Evolutionary conservation across 140 eudicot genomes (phyloP).

Genomic region (Bidens hawaiensis): DNA sequence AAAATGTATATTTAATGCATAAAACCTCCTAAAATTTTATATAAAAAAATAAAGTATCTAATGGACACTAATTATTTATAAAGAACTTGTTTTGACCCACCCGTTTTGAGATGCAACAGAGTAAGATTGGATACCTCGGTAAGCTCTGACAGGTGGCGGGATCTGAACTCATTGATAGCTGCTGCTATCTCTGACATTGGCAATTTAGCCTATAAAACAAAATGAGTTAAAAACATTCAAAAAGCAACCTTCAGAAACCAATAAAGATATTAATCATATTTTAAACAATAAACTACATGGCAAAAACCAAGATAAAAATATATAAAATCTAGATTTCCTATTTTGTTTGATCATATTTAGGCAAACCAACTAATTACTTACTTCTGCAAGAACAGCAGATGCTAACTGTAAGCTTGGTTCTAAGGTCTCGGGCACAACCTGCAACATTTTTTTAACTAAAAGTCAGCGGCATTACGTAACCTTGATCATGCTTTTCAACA

Average conservation of each 20-base stretch:
- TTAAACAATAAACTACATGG: neutral
- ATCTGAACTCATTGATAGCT: constrained; percentile 87
- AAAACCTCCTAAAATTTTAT: too few relatives aligned
- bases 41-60: too few relatives aligned
- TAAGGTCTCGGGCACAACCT: constrained; percentile 99
- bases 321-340: neutral
- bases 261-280: neutral
- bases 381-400: constrained; percentile 98
- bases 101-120: neutral
- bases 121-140: constrained; percentile 59
- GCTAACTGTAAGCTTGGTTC: constrained; percentile 98
- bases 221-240: constrained; percentile 11
- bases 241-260: constrained; percentile 4
- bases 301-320: neutral
- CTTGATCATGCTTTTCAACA: neutral
- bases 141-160: constrained; percentile 96
- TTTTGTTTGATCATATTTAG: neutral
- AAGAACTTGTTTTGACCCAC: neutral
- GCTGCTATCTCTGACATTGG: constrained; percentile 96
- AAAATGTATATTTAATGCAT: neutral
- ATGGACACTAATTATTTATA: neutral
- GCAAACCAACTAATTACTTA: constrained; percentile 31
- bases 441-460: constrained; percentile 14
- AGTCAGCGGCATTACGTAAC: constrained; percentile 11
- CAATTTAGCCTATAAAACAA: constrained; percentile 67